Percentiles rank a stretch among this genome's conserved stretches.
Evolutionary conservation across 208 protist genomes (phyloP).

Genomic region (Angomonas deanei): DNA sequence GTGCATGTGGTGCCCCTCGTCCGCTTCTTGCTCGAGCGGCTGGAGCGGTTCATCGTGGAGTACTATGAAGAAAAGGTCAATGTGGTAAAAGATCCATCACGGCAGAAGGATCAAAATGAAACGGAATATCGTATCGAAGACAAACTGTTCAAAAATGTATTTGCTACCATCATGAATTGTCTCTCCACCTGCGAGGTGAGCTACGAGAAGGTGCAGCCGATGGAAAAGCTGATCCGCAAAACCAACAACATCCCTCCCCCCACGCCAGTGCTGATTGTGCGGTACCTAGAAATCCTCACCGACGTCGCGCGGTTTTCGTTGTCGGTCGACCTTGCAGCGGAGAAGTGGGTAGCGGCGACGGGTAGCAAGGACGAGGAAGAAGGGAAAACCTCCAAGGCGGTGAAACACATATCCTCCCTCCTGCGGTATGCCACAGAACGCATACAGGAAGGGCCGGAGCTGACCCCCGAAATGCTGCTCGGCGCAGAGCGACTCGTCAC

Average conservation of each 20-base stretch:
- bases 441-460: slow-evolving; percentile 5
- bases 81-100: no score
- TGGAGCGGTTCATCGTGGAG: slow-evolving; percentile 66
- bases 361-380: background rate
- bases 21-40: slow-evolving; percentile 81
- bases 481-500: slow-evolving; percentile 27
- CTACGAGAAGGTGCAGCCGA: slow-evolving; percentile 12
- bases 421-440: slow-evolving; percentile 10
- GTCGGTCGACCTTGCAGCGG: background rate
- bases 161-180: slow-evolving; percentile 22
- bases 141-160: background rate
- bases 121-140: background rate
- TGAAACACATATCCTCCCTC: slow-evolving; percentile 15
- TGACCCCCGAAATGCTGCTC: slow-evolving; percentile 19
- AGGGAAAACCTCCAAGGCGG: background rate
- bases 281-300: slow-evolving; percentile 44
- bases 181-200: slow-evolving; percentile 30
- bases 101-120: background rate
- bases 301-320: background rate
- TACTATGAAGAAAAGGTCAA: slow-evolving; percentile 29
- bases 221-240: slow-evolving; percentile 25
- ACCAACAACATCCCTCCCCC: slow-evolving; percentile 17
- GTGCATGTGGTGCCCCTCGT: slow-evolving; percentile 92
- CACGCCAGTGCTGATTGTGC: slow-evolving; percentile 27
- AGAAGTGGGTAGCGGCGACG: background rate